Evolutionary conservation across 2,329 filamentous ascomycete genomes (phyloP).

Genomic region (Fusarium sp.): DNA sequence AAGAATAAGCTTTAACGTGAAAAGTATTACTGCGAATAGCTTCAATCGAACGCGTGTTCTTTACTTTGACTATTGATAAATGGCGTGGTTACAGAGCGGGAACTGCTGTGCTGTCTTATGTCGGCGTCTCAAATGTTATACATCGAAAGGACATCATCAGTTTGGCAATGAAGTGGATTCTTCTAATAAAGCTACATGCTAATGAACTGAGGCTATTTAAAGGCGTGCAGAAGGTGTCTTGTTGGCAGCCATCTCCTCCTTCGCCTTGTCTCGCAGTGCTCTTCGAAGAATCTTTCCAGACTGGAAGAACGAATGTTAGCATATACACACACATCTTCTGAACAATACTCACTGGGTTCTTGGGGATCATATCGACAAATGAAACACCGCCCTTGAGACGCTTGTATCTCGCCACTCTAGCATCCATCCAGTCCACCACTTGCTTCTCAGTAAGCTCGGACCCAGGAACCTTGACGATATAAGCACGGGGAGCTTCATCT

Average conservation of each 20-base stretch:
- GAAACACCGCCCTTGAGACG: constrained; percentile 69
- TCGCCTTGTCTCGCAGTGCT: constrained; percentile 22
- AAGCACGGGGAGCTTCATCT: constrained; percentile 71
- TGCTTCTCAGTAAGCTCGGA: constrained; percentile 59
- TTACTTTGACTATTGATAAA: no score
- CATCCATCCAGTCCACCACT: constrained; percentile 65
- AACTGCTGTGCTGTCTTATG: no score
- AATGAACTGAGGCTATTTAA: background rate
- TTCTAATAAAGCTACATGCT: no score
- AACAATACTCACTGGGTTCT: constrained; percentile 64
- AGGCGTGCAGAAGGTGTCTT: background rate
- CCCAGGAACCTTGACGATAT: constrained; percentile 62
- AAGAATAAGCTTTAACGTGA: no score
- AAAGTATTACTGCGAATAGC: no score
- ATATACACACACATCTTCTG: fast-evolving
- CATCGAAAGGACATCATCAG: no score
- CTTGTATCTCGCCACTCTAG: constrained; percentile 74
- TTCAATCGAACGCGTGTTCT: no score
- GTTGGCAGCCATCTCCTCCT: constrained; percentile 12
- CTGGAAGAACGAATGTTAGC: background rate
- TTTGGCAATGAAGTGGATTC: no score
- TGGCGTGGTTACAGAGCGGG: no score
- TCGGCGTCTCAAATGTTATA: no score
- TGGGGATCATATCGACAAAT: constrained; percentile 74
- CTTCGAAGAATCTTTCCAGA: constrained; percentile 30